phyloP scores from a whole-genome alignment of 176 grass and related monocot genomes.

The Musa schizocarpa region DNA sequence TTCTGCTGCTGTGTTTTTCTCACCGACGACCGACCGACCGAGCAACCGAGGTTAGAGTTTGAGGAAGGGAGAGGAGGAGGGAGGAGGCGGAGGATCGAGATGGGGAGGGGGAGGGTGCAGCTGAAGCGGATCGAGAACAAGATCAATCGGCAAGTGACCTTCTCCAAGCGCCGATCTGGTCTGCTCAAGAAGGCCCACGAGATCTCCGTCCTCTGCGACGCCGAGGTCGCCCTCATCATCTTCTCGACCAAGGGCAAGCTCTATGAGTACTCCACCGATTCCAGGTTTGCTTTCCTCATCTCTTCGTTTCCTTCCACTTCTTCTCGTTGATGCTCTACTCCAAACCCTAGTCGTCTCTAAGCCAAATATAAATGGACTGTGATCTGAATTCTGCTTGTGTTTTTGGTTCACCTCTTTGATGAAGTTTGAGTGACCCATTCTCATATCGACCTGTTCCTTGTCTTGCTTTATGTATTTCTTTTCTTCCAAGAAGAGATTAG shows the following conservation, averaged over 20 bases:
- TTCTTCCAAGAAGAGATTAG: no score
- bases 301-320: not conserved
- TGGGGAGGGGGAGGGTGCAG: conserved; percentile 43
- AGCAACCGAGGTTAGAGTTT: not conserved
- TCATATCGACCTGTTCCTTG: no score
- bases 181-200: conserved; percentile 65
- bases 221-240: conserved; percentile 43
- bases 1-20: no score
- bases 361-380: no score
- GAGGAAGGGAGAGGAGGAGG: not conserved
- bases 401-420: no score
- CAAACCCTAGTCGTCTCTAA: no score
- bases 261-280: conserved; percentile 30
- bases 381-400: no score
- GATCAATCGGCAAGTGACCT: conserved; percentile 63
- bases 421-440: no score
- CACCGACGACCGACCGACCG: no score
- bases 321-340: not conserved
- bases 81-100: not conserved
- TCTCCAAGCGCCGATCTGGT: conserved; percentile 61
- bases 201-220: conserved; percentile 62
- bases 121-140: conserved; percentile 62
- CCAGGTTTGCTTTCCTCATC: conserved; percentile 15
- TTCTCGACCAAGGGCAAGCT: conserved; percentile 56
- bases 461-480: no score